A percentile compares a stretch with the other conserved stretches of the same genome.
Evolutionary conservation across 768 basidiomycete species (phyloP).

Genomic region (Harrya chromipes): DNA sequence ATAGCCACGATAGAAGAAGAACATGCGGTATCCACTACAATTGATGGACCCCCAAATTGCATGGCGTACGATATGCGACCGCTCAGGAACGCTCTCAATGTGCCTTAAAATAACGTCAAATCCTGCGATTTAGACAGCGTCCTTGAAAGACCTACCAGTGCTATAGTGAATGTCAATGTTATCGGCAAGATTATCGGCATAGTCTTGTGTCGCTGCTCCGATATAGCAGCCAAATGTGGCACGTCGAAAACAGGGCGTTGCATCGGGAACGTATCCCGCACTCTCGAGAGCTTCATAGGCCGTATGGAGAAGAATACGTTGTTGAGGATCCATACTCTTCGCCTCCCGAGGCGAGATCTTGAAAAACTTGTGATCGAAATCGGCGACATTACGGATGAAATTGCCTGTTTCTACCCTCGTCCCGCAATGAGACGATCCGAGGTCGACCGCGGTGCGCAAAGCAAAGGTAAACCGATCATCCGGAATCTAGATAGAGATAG

Average conservation of each 20-base stretch:
- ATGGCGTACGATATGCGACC: constrained; percentile 71
- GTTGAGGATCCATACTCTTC: constrained; percentile 73
- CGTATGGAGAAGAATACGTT: constrained; percentile 62
- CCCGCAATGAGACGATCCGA: constrained; percentile 33
- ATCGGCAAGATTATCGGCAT: constrained; percentile 58
- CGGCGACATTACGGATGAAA: constrained; percentile 54
- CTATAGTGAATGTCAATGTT: constrained; percentile 69
- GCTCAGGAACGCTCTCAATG: constrained; percentile 61
- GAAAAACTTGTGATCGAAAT: constrained; percentile 72
- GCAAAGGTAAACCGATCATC: constrained; percentile 50
- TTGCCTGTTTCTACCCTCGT: constrained; percentile 59
- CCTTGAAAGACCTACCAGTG: constrained; percentile 44
- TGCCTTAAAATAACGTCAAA: constrained; percentile 40
- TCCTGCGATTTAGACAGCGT: neutral
- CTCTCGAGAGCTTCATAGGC: constrained; percentile 69
- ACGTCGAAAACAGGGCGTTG: constrained; percentile 48
- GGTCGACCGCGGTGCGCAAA: constrained; percentile 31
- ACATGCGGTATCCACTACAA: constrained; percentile 73
- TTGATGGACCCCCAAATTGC: constrained; percentile 65
- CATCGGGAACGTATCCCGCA: constrained; percentile 64
- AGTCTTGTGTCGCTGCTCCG: constrained; percentile 70
- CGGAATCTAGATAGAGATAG: constrained; percentile 49
- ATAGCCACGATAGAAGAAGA: constrained; percentile 68
- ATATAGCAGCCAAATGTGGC: constrained; percentile 63
- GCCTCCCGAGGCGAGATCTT: constrained; percentile 73